These are phyloP conservation scores for Bryum argenteum DNA, from an alignment of 225 moss, liverwort and hornwort genomes.

Conservation along the genomic window DNA sequence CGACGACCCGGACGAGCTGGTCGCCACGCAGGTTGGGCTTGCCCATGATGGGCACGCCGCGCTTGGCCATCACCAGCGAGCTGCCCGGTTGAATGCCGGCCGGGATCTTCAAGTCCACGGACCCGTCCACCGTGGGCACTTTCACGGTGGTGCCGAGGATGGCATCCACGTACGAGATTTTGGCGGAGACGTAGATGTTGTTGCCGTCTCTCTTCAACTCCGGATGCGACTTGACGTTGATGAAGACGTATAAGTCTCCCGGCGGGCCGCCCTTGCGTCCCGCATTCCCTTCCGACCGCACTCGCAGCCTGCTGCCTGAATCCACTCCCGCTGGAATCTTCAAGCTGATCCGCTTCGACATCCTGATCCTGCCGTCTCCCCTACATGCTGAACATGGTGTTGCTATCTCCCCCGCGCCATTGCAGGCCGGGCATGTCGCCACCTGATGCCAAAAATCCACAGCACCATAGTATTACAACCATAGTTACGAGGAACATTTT, in stretches of 20 bases:
- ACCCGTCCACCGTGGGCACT: slow-evolving; percentile 88
- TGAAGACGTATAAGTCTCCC: slow-evolving; percentile 89
- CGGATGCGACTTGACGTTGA: slow-evolving; percentile 73
- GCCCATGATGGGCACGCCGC: slow-evolving; percentile 86
- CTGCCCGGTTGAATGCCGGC: slow-evolving; percentile 90
- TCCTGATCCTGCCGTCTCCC: slow-evolving; percentile 75
- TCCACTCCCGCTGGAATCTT: slow-evolving; percentile 98
- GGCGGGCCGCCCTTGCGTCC: slow-evolving; percentile 87
- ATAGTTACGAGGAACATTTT: too few relatives aligned
- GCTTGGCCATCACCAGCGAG: slow-evolving; percentile 87
- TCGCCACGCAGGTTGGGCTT: slow-evolving; percentile 82
- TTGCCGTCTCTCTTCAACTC: slow-evolving; percentile 90
- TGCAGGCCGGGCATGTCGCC: slow-evolving; percentile 78
- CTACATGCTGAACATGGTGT: slow-evolving; percentile 74
- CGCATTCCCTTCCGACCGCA: slow-evolving; percentile 86
- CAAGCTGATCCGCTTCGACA: slow-evolving; percentile 75
- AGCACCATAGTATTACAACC: too few relatives aligned
- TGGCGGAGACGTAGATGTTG: slow-evolving; percentile 72
- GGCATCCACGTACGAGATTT: slow-evolving; percentile 86
- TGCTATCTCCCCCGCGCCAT: slow-evolving; percentile 74
- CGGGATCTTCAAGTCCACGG: slow-evolving; percentile 86
- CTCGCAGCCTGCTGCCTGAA: slow-evolving; percentile 80
- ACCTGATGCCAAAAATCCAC: slow-evolving; percentile 32
- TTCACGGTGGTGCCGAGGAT: slow-evolving; percentile 87
- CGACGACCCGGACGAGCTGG: slow-evolving; percentile 76